Conservation (phyloP, 1,139 yeast species). For the Wickerhamomyces sp. region DNA sequence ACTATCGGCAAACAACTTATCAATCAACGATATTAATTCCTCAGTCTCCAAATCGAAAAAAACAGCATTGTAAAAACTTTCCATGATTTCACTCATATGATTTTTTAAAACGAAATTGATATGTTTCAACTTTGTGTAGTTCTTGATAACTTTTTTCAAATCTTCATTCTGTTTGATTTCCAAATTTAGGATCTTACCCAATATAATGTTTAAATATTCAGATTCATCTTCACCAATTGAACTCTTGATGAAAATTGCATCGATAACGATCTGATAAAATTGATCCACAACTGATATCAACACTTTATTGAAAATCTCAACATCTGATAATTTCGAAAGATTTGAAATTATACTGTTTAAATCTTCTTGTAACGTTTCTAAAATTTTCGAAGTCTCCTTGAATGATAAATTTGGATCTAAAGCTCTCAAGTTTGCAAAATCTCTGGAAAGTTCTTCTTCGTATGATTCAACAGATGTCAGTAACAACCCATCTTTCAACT, state of each 20-base stretch:
- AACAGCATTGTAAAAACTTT: constrained; percentile 65
- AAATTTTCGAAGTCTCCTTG: constrained; percentile 8
- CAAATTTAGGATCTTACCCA: constrained; percentile 13
- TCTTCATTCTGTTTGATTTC: constrained; percentile 8
- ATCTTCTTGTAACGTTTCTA: constrained; percentile 9
- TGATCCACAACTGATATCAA: constrained; percentile 17
- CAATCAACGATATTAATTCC: constrained; percentile 60
- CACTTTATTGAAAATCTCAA: constrained; percentile 6
- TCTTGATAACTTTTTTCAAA: constrained; percentile 17
- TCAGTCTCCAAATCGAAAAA: constrained; percentile 64
- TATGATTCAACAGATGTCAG: constrained; percentile 7
- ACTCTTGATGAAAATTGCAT: constrained; percentile 14
- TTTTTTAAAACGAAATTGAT: constrained; percentile 41
- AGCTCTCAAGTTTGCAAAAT: constrained; percentile 7
- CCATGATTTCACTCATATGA: constrained; percentile 66
- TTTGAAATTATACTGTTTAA: constrained; percentile 7
- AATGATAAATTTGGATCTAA: constrained; percentile 16
- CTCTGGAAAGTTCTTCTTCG: constrained; percentile 7
- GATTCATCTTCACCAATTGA: constrained; percentile 24
- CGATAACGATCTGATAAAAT: constrained; percentile 20
- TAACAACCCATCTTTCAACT: constrained; percentile 13
- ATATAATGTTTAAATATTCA: constrained; percentile 18
- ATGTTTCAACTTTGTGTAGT: constrained; percentile 40
- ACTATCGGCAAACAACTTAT: constrained; percentile 66
- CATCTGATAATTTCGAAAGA: constrained; percentile 5